Conservation (phyloP, 768 basidiomycete genomes). For the Macrocybe gigantea region DNA sequence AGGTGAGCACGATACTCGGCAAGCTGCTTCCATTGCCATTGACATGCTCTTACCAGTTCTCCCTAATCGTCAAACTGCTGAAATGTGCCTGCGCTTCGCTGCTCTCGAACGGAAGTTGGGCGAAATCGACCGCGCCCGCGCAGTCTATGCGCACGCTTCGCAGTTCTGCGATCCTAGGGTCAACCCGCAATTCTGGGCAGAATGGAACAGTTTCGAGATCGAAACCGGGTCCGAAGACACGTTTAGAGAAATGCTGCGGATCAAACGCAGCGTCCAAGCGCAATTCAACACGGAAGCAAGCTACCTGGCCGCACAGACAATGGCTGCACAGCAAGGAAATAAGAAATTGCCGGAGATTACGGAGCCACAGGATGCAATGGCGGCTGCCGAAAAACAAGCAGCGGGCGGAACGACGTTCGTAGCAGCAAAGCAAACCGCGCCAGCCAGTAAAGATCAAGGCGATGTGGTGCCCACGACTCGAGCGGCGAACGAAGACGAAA, state of each 20-base stretch:
- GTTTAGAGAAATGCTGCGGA: conserved; percentile 91
- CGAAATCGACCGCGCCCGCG: conserved; percentile 95
- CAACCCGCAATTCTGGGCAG: conserved; percentile 89
- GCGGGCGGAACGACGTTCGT: conserved; percentile 57
- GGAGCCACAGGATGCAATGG: conserved; percentile 74
- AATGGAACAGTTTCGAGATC: conserved; percentile 98
- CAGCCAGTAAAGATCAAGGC: conserved; percentile 30
- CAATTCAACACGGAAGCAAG: conserved; percentile 97
- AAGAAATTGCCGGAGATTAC: conserved; percentile 39
- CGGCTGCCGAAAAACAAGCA: conserved; percentile 69
- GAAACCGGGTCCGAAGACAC: conserved; percentile 99
- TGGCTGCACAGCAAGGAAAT: conserved; percentile 60
- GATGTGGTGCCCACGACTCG: conserved; percentile 22
- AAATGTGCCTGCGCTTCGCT: conserved; percentile 97
- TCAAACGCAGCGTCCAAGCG: conserved; percentile 97
- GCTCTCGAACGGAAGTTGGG: conserved; percentile 95
- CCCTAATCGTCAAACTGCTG: conserved; percentile 90
- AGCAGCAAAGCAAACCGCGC: conserved; percentile 50
- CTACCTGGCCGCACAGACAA: conserved; percentile 87
- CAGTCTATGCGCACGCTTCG: conserved; percentile 94
- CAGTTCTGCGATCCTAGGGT: conserved; percentile 98
- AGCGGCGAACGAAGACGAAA: conserved; percentile 69
- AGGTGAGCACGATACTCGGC: conserved; percentile 22
- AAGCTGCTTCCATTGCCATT: background rate
- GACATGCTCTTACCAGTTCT: conserved; percentile 37